Base-by-base conservation (phyloP, 176 grass and related monocot species). In the Carex littledalei region DNA sequence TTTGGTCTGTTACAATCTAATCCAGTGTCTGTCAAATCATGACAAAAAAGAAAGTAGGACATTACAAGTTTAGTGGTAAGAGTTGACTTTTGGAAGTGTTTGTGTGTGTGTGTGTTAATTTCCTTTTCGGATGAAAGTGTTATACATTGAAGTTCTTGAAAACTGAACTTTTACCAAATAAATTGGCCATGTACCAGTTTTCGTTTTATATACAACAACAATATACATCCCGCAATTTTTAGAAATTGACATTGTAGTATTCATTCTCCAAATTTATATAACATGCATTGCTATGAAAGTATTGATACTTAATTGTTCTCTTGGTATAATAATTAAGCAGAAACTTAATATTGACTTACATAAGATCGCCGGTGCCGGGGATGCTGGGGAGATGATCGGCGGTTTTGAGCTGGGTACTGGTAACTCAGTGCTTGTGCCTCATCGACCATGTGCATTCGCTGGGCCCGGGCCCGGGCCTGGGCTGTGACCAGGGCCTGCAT, bases 401-500 rank as follows among this genome's bases (percentile, higher is more conserved):
- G 92, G 16, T 61, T 84, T 4, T 86, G 88, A 65, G 86, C 67
- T 50, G 81, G 57, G 43, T 63, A 67, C 35, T 82, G 84, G 54
- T 83, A 58, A 66, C 15, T 81, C 5, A 58, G 49, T 32, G 5
- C 21, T n/a, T 81, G 84, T 13, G 73, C 61, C 16, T 89, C 88
- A 18, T 92, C 90, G 32, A 85, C 65, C 10, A 84, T 82, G 24
- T 84, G 86, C 59, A 92, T 77, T 54, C 87, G 89, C 80, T 89
- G 90, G 1, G 84, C 92, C 35, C 88, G 90, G 80, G 91, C 88
- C 81, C 91, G 84, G 37, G 80, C 88, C 86, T 92, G 94, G 35
- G 90, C 94, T 5, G 78, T 65, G 8, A 97, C 74, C 2, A 97
- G 84, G 49, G 92, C 94, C 79, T 97, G 87, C 94, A 97, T 94